Evolutionary conservation across 2,329 filamentous ascomycete species (phyloP).

Genomic region (Xylaria sp.): DNA sequence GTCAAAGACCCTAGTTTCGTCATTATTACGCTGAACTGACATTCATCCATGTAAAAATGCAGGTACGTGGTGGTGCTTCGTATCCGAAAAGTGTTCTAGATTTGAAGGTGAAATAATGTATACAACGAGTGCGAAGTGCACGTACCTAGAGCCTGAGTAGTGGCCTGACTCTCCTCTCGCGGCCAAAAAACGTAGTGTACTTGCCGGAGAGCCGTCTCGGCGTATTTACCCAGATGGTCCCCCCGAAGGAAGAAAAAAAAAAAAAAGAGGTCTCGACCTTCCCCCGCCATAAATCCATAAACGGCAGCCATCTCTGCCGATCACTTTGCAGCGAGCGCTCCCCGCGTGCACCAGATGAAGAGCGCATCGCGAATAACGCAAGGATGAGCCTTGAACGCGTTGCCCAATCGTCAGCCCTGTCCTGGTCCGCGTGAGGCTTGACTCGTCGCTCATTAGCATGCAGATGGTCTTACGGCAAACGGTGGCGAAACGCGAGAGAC

Average conservation of each 20-base stretch:
- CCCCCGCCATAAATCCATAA: conserved; percentile 10
- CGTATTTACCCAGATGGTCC: background rate
- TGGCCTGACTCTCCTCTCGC: background rate
- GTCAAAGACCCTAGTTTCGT: background rate
- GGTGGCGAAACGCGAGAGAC: background rate
- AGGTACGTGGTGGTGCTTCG: background rate
- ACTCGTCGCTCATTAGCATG: conserved; percentile 1
- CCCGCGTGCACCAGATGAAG: conserved; percentile 8
- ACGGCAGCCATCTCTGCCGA: conserved; percentile 16
- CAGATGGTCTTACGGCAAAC: background rate
- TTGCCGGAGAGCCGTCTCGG: background rate
- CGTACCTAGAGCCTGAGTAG: background rate
- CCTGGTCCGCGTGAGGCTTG: conserved; percentile 10
- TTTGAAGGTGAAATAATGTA: no score
- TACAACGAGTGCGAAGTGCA: background rate
- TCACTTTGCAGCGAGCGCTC: background rate
- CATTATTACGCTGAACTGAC: background rate
- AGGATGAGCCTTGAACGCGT: background rate
- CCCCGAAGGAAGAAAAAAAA: background rate
- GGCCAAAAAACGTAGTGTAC: background rate
- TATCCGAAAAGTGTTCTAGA: no score
- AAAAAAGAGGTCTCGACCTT: background rate
- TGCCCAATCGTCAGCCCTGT: background rate
- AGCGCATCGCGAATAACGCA: background rate
- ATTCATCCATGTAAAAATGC: no score